A percentile compares a stretch with the other conserved stretches of the same genome.
Evolutionary conservation across 768 basidiomycete species (phyloP).

Genomic region (Lactarius hengduanensis): DNA sequence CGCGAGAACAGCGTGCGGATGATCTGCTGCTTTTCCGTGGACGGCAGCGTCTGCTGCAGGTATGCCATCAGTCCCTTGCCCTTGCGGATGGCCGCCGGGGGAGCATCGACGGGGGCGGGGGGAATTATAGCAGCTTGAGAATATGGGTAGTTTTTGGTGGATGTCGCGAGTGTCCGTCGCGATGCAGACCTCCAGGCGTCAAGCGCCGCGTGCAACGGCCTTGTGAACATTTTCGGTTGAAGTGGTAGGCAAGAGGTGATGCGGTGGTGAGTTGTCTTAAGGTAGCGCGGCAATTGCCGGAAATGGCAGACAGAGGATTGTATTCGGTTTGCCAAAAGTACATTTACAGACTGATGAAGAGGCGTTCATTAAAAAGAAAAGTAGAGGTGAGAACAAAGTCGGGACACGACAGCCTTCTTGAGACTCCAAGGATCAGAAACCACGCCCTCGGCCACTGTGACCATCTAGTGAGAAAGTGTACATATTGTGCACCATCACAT

Average conservation of each 20-base stretch:
- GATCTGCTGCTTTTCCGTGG: slow-evolving; percentile 67
- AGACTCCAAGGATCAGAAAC: slow-evolving; percentile 45
- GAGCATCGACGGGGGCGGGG: slow-evolving; percentile 43
- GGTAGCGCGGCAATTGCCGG: slow-evolving; percentile 13
- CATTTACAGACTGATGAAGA: slow-evolving; percentile 7
- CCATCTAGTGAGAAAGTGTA: slow-evolving; percentile 9
- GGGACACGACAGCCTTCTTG: slow-evolving; percentile 11
- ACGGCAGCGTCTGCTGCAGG: slow-evolving; percentile 61
- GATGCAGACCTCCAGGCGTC: slow-evolving; percentile 8
- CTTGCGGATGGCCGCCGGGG: slow-evolving; percentile 48
- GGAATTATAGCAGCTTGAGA: slow-evolving; percentile 63
- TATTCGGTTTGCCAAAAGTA: neutral
- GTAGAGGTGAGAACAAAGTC: slow-evolving; percentile 8
- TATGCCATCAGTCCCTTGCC: slow-evolving; percentile 82
- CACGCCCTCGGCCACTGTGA: slow-evolving; percentile 70
- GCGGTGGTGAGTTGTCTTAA: neutral
- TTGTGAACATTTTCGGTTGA: slow-evolving; percentile 19
- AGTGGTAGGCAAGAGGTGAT: neutral
- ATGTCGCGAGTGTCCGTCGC: slow-evolving; percentile 12
- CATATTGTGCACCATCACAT: neutral
- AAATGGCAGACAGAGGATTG: neutral
- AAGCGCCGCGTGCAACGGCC: slow-evolving; percentile 6
- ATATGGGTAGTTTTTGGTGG: slow-evolving; percentile 55
- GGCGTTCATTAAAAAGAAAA: slow-evolving; percentile 14
- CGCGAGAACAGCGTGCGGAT: slow-evolving; percentile 70